Percentiles rank a stretch among this genome's conserved stretches.
Evolutionary conservation across 805 yeast species (phyloP).

Genomic region (Yarrowia deformans): DNA sequence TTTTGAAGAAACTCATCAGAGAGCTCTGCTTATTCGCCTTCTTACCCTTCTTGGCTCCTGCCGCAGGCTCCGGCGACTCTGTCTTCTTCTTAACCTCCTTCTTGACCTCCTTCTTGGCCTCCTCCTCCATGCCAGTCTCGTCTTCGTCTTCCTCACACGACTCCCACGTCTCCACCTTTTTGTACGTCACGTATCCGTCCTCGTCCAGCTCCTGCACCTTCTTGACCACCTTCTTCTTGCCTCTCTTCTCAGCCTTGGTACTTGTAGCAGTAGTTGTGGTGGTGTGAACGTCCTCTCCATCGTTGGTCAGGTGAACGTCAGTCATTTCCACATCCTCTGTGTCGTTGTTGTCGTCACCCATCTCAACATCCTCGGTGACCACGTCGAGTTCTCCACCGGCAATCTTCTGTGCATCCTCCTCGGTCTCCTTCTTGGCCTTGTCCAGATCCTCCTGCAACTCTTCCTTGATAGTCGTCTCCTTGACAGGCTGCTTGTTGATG

Average conservation of each 20-base stretch:
- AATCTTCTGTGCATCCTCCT: slow-evolving; percentile 2
- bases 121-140: slow-evolving; percentile 29
- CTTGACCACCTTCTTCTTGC: slow-evolving; percentile 26
- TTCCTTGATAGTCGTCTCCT: not conserved
- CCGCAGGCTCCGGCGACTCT: not conserved
- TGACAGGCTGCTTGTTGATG: not conserved
- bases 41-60: slow-evolving; percentile 14
- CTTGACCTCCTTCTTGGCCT: slow-evolving; percentile 8
- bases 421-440: not conserved
- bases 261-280: not conserved
- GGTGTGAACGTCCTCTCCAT: not conserved
- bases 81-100: slow-evolving; percentile 6
- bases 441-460: slow-evolving; percentile 10
- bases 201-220: slow-evolving; percentile 28
- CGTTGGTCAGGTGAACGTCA: slow-evolving; percentile 8
- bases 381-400: slow-evolving; percentile 13
- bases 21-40: slow-evolving; percentile 32
- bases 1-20: slow-evolving; percentile 35
- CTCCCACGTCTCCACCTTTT: slow-evolving; percentile 36
- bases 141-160: slow-evolving; percentile 32
- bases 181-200: slow-evolving; percentile 31
- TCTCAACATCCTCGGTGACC: slow-evolving; percentile 13
- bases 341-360: not conserved
- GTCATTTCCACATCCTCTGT: slow-evolving; percentile 24
- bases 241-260: not conserved